Evolutionary conservation across 1,284 basidiomycete genomes (phyloP).

Genomic region (Heterobasidion irregulare): DNA sequence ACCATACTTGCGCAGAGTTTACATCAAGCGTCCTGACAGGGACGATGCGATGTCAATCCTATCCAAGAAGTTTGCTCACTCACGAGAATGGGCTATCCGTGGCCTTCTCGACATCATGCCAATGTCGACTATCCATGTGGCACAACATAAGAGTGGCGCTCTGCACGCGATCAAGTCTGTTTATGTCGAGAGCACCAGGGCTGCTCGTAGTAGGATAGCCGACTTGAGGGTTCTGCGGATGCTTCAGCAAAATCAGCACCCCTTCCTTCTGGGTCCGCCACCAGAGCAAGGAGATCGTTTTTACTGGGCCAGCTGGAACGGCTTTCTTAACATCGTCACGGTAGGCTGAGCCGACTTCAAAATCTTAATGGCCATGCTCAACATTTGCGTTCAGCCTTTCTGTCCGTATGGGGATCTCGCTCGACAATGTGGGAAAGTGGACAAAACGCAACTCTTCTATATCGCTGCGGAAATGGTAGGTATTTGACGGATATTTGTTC

Average conservation of each 20-base stretch:
- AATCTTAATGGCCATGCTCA: background rate
- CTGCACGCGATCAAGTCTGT: constrained; percentile 1
- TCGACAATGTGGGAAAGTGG: constrained; percentile 7
- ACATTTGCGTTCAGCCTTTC: constrained; percentile 9
- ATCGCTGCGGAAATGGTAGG: constrained; percentile 15
- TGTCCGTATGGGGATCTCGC: constrained; percentile 17
- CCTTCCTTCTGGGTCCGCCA: background rate
- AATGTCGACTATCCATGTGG: background rate
- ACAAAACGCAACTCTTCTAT: constrained; percentile 5
- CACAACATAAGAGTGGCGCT: background rate
- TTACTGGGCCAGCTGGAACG: background rate
- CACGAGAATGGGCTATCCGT: background rate
- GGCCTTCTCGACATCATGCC: background rate
- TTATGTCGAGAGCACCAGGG: background rate
- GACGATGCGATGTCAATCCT: background rate
- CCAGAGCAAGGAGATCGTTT: background rate
- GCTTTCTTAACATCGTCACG: constrained; percentile 17
- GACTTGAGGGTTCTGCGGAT: background rate
- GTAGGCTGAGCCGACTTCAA: constrained; percentile 4
- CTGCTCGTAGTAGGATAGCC: background rate
- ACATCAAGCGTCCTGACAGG: background rate
- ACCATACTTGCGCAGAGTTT: background rate
- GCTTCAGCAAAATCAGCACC: background rate
- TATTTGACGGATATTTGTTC: background rate
- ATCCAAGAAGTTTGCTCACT: background rate